Evolutionary conservation across 2,329 filamentous ascomycete species (phyloP), one percentile per base, ranked within the genome.

Genomic region (Tolypocladium sp.): DNA sequence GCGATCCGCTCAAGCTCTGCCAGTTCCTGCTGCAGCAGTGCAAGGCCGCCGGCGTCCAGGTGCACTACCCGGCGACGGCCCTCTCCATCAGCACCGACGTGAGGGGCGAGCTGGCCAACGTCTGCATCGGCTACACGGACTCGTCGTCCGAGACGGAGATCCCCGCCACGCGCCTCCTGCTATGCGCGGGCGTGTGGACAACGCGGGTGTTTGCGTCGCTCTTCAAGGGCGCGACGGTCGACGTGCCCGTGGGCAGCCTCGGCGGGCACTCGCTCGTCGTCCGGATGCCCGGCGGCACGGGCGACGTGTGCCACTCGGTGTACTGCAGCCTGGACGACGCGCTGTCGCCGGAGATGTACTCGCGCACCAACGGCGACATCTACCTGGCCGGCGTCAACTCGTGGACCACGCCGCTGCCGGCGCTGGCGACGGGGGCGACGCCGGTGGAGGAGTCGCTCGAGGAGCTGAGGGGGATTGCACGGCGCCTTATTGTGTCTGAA

Each of bases 301-400:
- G 79, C n/a, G 77, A 80, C 57, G 75, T 77, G 2, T 88, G 84
- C 68, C 86, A 91, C 69, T 86, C 89, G 2, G 73, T 93, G 3
- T 92, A 90, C 67, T 84, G 85, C 3, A 82, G 81, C 4, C 79
- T 84, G 59, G 73, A 73, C 3, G 79, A 73, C 3, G 79, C 78
- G 0, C 91, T 87, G 71, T 85, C 83, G 3, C 88, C 89, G 0
- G 90, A 92, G 70, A 76, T 90, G 13, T 91, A 90, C 70, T 84
- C 85, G 1, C 78, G 90, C 13, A 67, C 81, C 4, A 84, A 83
- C 10, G 86, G 84, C 1, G 82, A 90, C 59, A 82, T 93, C 25
- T 93, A 90, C 70, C 74, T 93, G 40, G 87, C 87, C 0, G 90
- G 90, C 0, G 69, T 92, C 42, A 92, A 93, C 68, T 83, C 80